Percentiles rank a stretch among this genome's conserved stretches.
phyloP scores from a whole-genome alignment of 129 eudicot species.

The Escallonia herrerae region DNA sequence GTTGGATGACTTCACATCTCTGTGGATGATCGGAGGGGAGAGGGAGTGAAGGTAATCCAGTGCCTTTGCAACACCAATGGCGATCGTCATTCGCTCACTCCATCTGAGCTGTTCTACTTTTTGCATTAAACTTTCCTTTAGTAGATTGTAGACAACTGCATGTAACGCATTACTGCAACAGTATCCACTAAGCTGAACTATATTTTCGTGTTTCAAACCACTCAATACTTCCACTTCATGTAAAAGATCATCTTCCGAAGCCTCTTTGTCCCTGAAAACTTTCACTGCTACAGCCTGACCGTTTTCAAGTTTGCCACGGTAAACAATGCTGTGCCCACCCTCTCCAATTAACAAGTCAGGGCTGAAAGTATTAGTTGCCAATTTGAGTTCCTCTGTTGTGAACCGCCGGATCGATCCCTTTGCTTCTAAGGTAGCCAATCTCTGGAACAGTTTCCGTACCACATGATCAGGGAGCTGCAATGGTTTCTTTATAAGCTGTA shows the following conservation, averaged over 20 bases:
- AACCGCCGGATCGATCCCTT: too few species aligned
- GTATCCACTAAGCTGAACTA: constrained; percentile 29
- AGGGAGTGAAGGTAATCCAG: constrained; percentile 41
- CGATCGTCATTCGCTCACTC: constrained; percentile 27
- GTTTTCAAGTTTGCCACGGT: constrained; percentile 23
- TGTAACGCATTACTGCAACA: constrained; percentile 24
- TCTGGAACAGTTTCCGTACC: too few species aligned
- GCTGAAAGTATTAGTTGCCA: constrained; percentile 25
- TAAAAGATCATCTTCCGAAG: constrained; percentile 18
- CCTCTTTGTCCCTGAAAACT: constrained; percentile 10
- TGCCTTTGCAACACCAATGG: constrained; percentile 38
- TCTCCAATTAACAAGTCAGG: constrained; percentile 27
- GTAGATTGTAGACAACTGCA: constrained; percentile 31
- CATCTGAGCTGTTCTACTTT: constrained; percentile 20
- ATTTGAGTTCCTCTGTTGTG: constrained; percentile 12
- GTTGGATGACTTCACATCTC: constrained; percentile 40
- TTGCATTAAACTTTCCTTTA: constrained; percentile 19
- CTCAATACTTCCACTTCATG: constrained; percentile 34
- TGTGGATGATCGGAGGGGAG: constrained; percentile 34
- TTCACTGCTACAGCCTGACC: constrained; percentile 36
- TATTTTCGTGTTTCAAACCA: constrained; percentile 32
- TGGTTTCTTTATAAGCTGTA: background rate
- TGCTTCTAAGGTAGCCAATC: too few species aligned
- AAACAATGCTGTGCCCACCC: constrained; percentile 32
- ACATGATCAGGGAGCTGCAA: background rate